phyloP scores from a whole-genome alignment of 2,329 filamentous ascomycete genomes.

The Ascocoryne sarcoides region DNA sequence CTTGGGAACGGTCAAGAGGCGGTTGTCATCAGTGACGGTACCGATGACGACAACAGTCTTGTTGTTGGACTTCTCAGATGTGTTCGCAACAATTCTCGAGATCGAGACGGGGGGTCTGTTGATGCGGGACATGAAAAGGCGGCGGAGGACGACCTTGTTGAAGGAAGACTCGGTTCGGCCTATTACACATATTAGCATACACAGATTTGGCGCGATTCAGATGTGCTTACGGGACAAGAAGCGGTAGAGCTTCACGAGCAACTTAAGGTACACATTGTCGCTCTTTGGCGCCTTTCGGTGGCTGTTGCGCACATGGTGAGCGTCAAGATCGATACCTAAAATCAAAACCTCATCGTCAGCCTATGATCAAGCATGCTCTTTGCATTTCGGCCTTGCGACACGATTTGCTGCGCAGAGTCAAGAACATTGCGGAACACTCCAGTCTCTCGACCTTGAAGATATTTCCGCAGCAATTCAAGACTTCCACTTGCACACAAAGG shows the following conservation, averaged over 20 bases:
- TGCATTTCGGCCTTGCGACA: constrained; percentile 29
- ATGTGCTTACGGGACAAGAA: constrained; percentile 79
- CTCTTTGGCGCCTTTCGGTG: constrained; percentile 96
- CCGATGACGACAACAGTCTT: constrained; percentile 93
- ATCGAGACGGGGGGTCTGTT: constrained; percentile 94
- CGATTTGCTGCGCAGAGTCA: constrained; percentile 26
- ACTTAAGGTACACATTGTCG: constrained; percentile 95
- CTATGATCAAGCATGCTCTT: constrained; percentile 58
- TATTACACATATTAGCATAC: constrained; percentile 32
- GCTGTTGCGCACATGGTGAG: constrained; percentile 59
- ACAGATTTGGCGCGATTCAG: neutral
- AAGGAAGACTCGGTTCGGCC: constrained; percentile 94
- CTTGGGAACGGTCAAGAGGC: constrained; percentile 83
- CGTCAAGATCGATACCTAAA: constrained; percentile 63
- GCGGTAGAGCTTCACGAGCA: constrained; percentile 97
- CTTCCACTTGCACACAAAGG: constrained; percentile 30
- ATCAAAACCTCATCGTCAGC: constrained; percentile 48
- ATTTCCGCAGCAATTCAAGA: constrained; percentile 17
- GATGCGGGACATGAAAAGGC: constrained; percentile 97
- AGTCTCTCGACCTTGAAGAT: constrained; percentile 14
- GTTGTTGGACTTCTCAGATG: constrained; percentile 54
- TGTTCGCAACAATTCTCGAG: constrained; percentile 74
- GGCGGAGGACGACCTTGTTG: constrained; percentile 98
- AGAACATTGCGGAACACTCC: constrained; percentile 14
- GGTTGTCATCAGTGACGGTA: constrained; percentile 97